phyloP scores from a whole-genome alignment of 2,329 filamentous ascomycete species.

The Diaporthe amygdali region DNA sequence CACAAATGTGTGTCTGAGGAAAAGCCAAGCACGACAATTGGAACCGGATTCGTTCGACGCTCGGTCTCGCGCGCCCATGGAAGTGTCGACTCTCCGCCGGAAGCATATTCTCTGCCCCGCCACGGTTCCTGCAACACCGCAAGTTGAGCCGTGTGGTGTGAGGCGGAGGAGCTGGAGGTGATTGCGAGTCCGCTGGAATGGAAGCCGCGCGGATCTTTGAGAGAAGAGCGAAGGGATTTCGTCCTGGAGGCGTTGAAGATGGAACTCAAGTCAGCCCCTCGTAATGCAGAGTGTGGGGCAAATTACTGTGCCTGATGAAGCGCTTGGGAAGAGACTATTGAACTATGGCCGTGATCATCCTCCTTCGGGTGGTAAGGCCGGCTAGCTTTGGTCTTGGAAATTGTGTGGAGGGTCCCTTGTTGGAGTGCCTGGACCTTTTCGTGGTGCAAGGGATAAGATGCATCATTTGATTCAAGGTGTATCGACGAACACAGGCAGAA shows the following conservation, averaged over 20 bases:
- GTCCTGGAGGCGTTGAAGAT: conserved; percentile 20
- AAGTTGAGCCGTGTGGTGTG: conserved; percentile 9
- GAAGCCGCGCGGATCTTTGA: conserved; percentile 3
- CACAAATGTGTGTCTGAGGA: background rate
- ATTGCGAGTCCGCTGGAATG: conserved; percentile 20
- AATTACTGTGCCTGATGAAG: background rate
- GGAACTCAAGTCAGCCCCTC: conserved; percentile 17
- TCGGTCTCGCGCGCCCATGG: conserved; percentile 3
- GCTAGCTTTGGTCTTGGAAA: background rate
- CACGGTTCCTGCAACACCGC: background rate
- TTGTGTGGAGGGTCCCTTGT: conserved; percentile 3
- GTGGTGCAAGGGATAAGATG: conserved; percentile 9
- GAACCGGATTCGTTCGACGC: background rate
- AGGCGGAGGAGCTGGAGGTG: background rate
- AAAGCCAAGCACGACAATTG: background rate
- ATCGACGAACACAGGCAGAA: background rate
- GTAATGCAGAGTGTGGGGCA: conserved; percentile 26
- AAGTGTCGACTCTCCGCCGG: conserved; percentile 3
- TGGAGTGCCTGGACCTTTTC: conserved; percentile 8
- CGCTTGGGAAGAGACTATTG: background rate
- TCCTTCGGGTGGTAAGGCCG: background rate
- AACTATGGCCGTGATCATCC: background rate
- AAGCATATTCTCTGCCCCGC: conserved; percentile 11
- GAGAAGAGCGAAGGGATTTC: background rate
- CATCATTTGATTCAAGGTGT: background rate